phyloP scores from a whole-genome alignment of 176 grass and related monocot genomes.

The Paspalum vaginatum region DNA sequence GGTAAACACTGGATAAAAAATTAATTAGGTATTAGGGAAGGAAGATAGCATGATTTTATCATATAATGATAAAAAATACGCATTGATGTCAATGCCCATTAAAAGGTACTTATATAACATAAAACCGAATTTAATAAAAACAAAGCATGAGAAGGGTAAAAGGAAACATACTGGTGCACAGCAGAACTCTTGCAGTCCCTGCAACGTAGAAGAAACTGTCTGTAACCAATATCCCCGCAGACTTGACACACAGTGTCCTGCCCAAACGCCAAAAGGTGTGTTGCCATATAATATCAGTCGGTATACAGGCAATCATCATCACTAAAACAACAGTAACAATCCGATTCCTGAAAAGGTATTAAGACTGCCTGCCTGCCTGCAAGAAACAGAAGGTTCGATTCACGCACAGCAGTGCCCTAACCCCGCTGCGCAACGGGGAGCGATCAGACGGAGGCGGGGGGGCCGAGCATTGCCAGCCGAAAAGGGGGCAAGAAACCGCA shows the following conservation, averaged over 20 bases:
- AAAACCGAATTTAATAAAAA: background rate
- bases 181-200: constrained; percentile 31
- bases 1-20: background rate
- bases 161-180: constrained; percentile 46
- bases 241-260: constrained; percentile 38
- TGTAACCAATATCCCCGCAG: constrained; percentile 46
- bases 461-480: background rate
- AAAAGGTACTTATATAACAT: background rate
- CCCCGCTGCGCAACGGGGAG: background rate
- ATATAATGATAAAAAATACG: background rate
- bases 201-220: constrained; percentile 36
- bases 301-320: no score
- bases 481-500: background rate
- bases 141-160: background rate
- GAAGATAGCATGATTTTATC: background rate
- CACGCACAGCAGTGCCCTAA: background rate
- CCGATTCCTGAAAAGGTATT: no score
- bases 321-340: no score
- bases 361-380: no score
- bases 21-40: no score
- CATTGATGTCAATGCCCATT: background rate
- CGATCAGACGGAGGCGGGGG: background rate
- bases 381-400: background rate
- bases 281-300: no score
- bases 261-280: background rate